A percentile compares a stretch with the other conserved stretches of the same genome.
phyloP scores from a whole-genome alignment of 495 filamentous ascomycete genomes.

The Aspergillus biplanus region DNA sequence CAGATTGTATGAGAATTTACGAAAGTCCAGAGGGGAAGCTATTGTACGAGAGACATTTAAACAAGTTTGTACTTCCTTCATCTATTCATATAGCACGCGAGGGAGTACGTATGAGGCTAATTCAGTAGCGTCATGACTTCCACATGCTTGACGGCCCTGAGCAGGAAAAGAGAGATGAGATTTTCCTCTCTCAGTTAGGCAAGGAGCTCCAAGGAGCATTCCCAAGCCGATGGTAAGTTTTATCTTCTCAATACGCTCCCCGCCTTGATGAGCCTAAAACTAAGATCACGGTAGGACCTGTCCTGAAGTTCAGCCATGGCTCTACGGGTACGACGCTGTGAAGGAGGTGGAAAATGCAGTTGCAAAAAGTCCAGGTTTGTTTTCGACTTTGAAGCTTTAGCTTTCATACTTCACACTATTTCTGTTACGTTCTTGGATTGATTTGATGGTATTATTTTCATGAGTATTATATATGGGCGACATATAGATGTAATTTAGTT shows the following conservation, averaged over 20 bases:
- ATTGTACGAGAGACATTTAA: conserved; percentile 58
- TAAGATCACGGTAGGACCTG: conserved; percentile 45
- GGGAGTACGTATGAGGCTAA: neutral
- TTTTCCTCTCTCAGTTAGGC: conserved; percentile 49
- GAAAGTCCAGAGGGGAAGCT: conserved; percentile 62
- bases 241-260: neutral
- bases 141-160: conserved; percentile 61
- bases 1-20: conserved; percentile 59
- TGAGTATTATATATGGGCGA: neutral
- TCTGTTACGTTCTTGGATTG: no score
- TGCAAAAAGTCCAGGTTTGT: conserved; percentile 35
- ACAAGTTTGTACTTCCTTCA: conserved; percentile 29
- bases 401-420: no score
- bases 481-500: no score
- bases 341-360: conserved; percentile 58
- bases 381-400: conserved; percentile 23
- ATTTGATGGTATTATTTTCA: neutral
- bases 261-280: neutral
- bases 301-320: conserved; percentile 59
- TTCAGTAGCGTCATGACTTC: conserved; percentile 58
- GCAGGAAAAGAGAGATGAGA: conserved; percentile 54
- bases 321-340: conserved; percentile 66
- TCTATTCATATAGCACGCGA: neutral
- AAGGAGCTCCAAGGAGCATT: conserved; percentile 52
- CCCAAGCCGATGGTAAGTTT: conserved; percentile 56